These are phyloP conservation scores for Candida nonsorbophila DNA, from an alignment of 805 yeast genomes.

Conservation along the genomic window DNA sequence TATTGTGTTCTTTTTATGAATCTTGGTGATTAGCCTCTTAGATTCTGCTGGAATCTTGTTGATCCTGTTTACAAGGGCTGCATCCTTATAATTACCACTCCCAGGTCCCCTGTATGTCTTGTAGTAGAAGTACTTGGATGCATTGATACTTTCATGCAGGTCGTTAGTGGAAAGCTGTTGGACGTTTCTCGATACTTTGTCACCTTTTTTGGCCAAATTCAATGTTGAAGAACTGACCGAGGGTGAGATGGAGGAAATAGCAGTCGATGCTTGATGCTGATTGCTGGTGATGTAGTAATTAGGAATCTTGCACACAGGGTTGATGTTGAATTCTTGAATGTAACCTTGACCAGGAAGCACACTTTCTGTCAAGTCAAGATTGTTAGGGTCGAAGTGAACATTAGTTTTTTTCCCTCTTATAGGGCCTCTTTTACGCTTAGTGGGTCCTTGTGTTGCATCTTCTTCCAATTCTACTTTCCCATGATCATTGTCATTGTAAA, in stretches of 20 bases:
- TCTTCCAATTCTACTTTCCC: constrained; percentile 11
- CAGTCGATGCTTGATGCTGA: constrained; percentile 15
- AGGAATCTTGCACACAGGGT: constrained; percentile 37
- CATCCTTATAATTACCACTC: constrained; percentile 41
- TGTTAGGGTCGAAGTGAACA: constrained; percentile 32
- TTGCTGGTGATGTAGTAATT: constrained; percentile 32
- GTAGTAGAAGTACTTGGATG: constrained; percentile 34
- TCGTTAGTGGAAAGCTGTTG: constrained; percentile 29
- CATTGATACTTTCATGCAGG: constrained; percentile 30
- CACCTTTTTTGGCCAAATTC: constrained; percentile 7
- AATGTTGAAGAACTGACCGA: constrained; percentile 3
- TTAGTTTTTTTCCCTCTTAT: constrained; percentile 24
- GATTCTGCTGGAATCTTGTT: constrained; percentile 22
- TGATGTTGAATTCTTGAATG: constrained; percentile 37
- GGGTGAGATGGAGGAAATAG: constrained; percentile 3
- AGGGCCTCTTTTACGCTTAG: constrained; percentile 16
- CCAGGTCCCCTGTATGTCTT: constrained; percentile 42
- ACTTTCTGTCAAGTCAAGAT: constrained; percentile 33
- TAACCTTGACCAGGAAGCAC: constrained; percentile 40
- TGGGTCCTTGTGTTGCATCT: constrained; percentile 4
- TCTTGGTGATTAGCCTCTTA: constrained; percentile 3
- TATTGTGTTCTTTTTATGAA: constrained; percentile 17
- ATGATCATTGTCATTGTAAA: constrained; percentile 25
- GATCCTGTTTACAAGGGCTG: constrained; percentile 33
- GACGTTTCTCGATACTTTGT: constrained; percentile 26